Evolutionary conservation across 108 stramenopile genomes (phyloP).

Genomic region (Nitzschia sp.): DNA sequence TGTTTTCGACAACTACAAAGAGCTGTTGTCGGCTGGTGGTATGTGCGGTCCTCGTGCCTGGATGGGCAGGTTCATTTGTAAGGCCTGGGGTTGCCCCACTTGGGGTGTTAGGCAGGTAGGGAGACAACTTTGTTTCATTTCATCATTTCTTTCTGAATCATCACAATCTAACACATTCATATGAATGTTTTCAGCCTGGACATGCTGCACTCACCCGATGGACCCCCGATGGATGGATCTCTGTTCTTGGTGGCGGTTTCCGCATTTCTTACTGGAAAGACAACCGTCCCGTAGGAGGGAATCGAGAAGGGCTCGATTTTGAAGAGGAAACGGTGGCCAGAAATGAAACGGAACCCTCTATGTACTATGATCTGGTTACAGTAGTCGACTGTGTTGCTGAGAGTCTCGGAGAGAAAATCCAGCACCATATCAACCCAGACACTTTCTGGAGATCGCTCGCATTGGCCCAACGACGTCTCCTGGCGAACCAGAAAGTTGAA

Average conservation of each 20-base stretch:
- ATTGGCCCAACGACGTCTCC: slow-evolving; percentile 26
- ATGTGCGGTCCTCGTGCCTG: slow-evolving; percentile 63
- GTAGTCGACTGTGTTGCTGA: slow-evolving; percentile 41
- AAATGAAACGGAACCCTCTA: not conserved
- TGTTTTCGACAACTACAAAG: slow-evolving; percentile 28
- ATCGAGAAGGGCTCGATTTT: slow-evolving; percentile 35
- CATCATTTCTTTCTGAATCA: too few relatives aligned
- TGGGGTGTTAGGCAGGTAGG: slow-evolving; percentile 38
- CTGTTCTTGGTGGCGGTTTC: slow-evolving; percentile 37
- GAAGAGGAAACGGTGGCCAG: slow-evolving; percentile 36
- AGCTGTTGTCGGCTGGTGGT: slow-evolving; percentile 51
- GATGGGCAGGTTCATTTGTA: slow-evolving; percentile 54
- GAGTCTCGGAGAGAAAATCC: slow-evolving; percentile 31
- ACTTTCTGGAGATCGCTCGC: slow-evolving; percentile 39
- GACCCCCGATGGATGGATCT: slow-evolving; percentile 37
- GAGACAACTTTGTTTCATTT: not conserved
- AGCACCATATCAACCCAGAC: slow-evolving; percentile 14
- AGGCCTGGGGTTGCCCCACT: slow-evolving; percentile 51
- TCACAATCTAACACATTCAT: not conserved
- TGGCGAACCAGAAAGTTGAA: slow-evolving; percentile 5
- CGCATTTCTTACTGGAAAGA: slow-evolving; percentile 33
- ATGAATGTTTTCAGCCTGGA: slow-evolving; percentile 31
- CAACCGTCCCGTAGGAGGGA: slow-evolving; percentile 3
- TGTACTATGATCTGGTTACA: slow-evolving; percentile 21
- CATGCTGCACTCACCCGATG: slow-evolving; percentile 48